phyloP scores from a whole-genome alignment of 306 rosid genomes.

The Canavalia gladiata region DNA sequence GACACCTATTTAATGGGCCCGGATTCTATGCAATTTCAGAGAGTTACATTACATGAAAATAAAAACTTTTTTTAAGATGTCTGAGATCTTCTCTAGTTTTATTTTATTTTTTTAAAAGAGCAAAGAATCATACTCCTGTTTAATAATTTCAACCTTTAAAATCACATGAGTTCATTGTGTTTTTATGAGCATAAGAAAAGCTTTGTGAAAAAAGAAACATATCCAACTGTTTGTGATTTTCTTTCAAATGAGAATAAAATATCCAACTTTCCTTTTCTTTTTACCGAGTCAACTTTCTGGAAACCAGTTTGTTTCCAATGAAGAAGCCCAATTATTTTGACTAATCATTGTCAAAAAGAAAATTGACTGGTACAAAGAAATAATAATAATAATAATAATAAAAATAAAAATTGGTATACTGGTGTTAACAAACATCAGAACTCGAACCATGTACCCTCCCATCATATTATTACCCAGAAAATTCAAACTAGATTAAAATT shows the following conservation, averaged over 20 bases:
- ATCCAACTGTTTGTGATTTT: neutral
- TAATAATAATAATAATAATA: neutral
- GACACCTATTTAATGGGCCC: neutral
- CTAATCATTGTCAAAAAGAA: neutral
- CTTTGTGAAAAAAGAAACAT: too few species aligned
- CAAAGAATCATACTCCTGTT: neutral
- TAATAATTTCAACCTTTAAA: neutral
- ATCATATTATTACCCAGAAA: neutral
- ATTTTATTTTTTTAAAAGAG: too few species aligned
- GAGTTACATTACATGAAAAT: too few species aligned
- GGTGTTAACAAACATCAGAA: neutral
- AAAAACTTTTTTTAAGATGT: too few species aligned
- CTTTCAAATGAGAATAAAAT: neutral
- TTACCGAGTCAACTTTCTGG: constrained; percentile 21
- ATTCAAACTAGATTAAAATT: neutral
- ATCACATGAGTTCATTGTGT: neutral
- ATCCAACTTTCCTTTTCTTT: neutral
- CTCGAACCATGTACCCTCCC: neutral
- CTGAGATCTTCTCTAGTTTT: neutral
- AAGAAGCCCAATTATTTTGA: neutral
- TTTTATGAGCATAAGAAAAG: neutral
- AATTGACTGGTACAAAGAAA: neutral
- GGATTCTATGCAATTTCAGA: too few species aligned
- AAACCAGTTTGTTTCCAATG: neutral
- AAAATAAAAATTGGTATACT: neutral